Conservation (phyloP, 306 rosid genomes). For the Mimosa bimucronata region DNA sequence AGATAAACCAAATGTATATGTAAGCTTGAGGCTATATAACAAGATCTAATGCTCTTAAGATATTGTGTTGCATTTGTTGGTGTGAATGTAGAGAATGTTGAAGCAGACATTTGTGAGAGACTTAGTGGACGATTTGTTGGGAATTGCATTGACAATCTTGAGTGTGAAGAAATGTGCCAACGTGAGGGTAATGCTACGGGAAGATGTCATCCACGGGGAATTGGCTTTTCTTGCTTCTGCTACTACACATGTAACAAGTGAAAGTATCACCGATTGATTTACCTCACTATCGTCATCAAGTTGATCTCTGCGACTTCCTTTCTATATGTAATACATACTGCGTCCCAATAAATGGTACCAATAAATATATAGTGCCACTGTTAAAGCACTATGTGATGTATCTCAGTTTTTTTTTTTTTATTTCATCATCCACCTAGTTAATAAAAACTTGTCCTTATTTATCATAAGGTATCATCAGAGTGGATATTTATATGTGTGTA, state of each 20-base stretch:
- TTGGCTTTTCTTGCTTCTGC: conserved; percentile 1
- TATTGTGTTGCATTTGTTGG: neutral
- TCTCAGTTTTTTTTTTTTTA: neutral
- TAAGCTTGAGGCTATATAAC: neutral
- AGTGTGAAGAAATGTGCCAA: neutral
- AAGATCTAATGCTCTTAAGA: too few species aligned
- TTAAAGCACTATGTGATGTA: neutral
- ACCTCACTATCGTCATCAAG: neutral
- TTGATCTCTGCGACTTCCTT: neutral
- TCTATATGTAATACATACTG: neutral
- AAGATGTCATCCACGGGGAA: neutral
- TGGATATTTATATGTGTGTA: too few species aligned
- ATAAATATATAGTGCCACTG: too few species aligned
- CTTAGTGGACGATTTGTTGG: neutral
- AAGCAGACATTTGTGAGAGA: neutral
- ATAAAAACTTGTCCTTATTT: too few species aligned
- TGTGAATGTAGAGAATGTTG: neutral
- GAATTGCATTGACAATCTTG: neutral
- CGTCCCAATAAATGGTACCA: neutral
- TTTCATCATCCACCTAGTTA: neutral
- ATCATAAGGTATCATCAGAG: too few species aligned
- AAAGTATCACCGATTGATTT: neutral
- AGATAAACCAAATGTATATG: too few species aligned
- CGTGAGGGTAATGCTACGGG: neutral
- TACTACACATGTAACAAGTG: neutral